Percentiles rank a stretch among this genome's conserved stretches.
Evolutionary conservation across 352 stramenopile species (phyloP).

Genomic region (Globisporangium uncinulatum): DNA sequence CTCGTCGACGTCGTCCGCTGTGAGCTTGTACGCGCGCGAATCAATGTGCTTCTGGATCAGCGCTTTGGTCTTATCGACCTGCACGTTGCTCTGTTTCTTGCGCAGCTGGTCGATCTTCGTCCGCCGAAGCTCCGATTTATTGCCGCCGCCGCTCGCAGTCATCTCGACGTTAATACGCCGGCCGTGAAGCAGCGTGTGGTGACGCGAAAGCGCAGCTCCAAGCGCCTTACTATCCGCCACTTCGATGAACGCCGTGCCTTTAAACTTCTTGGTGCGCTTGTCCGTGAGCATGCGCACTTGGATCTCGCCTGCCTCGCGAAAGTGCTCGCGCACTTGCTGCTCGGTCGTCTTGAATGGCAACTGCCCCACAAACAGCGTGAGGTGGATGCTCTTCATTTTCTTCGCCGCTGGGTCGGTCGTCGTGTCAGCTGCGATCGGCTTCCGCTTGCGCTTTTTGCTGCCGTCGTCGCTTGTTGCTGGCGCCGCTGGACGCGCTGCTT

Average conservation of each 20-base stretch:
- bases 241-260: constrained; percentile 83
- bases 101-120: constrained; percentile 64
- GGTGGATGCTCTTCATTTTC: constrained; percentile 70
- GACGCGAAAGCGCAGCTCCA: constrained; percentile 64
- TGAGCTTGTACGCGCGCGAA: constrained; percentile 62
- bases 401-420: constrained; percentile 19
- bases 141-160: constrained; percentile 73
- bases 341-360: constrained; percentile 74
- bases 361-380: constrained; percentile 83
- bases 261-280: constrained; percentile 80
- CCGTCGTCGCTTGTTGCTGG: constrained; percentile 15
- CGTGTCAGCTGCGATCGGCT: constrained; percentile 8
- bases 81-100: constrained; percentile 79
- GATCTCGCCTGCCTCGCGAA: constrained; percentile 69
- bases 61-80: constrained; percentile 79
- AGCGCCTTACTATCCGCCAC: constrained; percentile 80
- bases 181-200: constrained; percentile 74
- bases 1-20: constrained; percentile 75
- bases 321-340: constrained; percentile 57
- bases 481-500: constrained; percentile 18
- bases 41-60: constrained; percentile 80
- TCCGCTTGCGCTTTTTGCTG: constrained; percentile 53
- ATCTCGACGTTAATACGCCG: constrained; percentile 87
- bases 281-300: constrained; percentile 78
- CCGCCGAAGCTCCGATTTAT: constrained; percentile 71